Conservation (phyloP, 208 protist species). For the Leishmania tropica region DNA sequence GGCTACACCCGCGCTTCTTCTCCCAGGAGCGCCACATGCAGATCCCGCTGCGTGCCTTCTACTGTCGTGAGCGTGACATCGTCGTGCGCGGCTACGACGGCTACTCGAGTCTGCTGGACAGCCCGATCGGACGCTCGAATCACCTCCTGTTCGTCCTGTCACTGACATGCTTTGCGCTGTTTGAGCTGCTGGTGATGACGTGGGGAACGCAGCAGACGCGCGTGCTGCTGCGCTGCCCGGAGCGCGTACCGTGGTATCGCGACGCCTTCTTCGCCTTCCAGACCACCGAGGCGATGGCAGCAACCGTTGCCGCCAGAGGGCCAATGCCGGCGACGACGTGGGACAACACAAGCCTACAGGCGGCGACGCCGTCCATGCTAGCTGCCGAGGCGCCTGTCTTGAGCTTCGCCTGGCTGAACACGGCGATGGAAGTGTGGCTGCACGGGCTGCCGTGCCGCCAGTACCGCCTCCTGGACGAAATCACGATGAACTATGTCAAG, state of each 20-base stretch:
- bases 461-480: slow-evolving; percentile 16
- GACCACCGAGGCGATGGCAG: slow-evolving; percentile 10
- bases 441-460: slow-evolving; percentile 65
- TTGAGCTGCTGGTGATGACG: slow-evolving; percentile 50
- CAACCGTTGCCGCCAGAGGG: background rate
- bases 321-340: background rate
- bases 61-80: slow-evolving; percentile 75
- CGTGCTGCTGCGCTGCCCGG: slow-evolving; percentile 23
- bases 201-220: slow-evolving; percentile 54
- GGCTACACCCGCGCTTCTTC: slow-evolving; percentile 70
- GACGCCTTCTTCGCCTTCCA: slow-evolving; percentile 34
- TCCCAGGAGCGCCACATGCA: slow-evolving; percentile 58
- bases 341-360: background rate
- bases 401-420: slow-evolving; percentile 44
- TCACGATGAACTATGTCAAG: slow-evolving; percentile 14
- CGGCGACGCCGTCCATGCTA: slow-evolving; percentile 1
- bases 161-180: slow-evolving; percentile 48
- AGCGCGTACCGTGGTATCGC: slow-evolving; percentile 29
- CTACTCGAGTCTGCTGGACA: slow-evolving; percentile 72
- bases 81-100: slow-evolving; percentile 73
- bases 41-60: slow-evolving; percentile 76
- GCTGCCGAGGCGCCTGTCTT: slow-evolving; percentile 16
- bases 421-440: slow-evolving; percentile 37
- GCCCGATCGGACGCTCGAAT: slow-evolving; percentile 67
- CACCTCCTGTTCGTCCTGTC: slow-evolving; percentile 62